Evolutionary conservation across 192 early-diverging fungal species (phyloP), one percentile per base, ranked within the genome.

Genomic region (Borealophlyctis nickersoniae): DNA sequence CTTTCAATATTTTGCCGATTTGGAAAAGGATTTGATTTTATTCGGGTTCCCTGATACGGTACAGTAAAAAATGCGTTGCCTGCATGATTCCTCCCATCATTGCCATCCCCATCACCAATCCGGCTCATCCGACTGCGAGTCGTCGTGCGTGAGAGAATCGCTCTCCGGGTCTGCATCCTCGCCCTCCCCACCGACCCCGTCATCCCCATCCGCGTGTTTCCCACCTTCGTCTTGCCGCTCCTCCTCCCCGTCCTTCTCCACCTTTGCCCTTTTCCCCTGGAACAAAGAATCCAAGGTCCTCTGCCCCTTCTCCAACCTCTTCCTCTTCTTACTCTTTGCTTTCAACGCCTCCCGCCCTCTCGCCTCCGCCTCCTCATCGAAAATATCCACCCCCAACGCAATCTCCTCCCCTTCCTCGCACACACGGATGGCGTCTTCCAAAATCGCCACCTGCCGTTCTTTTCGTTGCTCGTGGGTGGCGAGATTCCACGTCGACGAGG

Each of bases 271-370:
- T 19, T 45, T 19, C 39, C 7, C 19, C 39, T 7, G 9, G 9
- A 13, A 13, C 39, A 45, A 45, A 45, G 39, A 13, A 7, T 19
- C 19, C 9, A 7, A 13, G 9, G 7, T 45, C 39, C 39, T 45
- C 39, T 19, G 39, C 39, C 39, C 39, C 39, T 45, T 45, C 39
- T 45, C 39, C 39, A 45, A 45, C 39, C 39, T 45, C 39, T 45
- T 7, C 19, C 19, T 19, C 39, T 45, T 19, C 39, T 45, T 19
- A 7, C 39, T 13, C 39, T 45, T 19, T 45, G 9, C 19, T 45
- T 45, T 19, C 39, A 13, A 7, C 39, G 7, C 39, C 39, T 13
- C 7, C 19, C 19, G 39, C 39, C 39, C 19, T 19, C 7, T 45
- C 39, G 19, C 7, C 39, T 45, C 39, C 39, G 39, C 39, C 39